A percentile compares a stretch with the other conserved stretches of the same genome.
Evolutionary conservation across 192 early-diverging fungal species (phyloP).

Genomic region (Oehlia diaphana): DNA sequence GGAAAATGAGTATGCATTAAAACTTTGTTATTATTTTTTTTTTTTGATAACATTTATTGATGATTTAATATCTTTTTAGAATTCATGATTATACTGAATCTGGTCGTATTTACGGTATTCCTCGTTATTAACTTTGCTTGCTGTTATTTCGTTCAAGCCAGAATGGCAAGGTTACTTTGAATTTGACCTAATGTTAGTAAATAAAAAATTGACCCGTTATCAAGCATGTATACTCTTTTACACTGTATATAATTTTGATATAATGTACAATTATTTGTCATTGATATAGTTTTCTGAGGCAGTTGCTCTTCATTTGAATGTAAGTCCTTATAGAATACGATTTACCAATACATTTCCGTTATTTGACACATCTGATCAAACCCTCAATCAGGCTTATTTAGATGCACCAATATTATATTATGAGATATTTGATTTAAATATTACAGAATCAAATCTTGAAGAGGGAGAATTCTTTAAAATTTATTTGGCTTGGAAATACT

Average conservation of each 20-base stretch:
- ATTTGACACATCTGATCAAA: too few relatives aligned
- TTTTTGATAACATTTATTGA: too few relatives aligned
- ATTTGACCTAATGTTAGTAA: conserved; percentile 53
- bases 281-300: conserved; percentile 56
- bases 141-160: conserved; percentile 44
- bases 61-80: conserved; percentile 14
- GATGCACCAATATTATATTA: conserved; percentile 55
- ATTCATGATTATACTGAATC: conserved; percentile 41
- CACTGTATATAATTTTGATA: too few relatives aligned
- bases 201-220: conserved; percentile 43
- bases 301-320: conserved; percentile 60
- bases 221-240: too few relatives aligned
- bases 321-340: conserved; percentile 72
- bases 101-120: conserved; percentile 47
- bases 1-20: conserved; percentile 44
- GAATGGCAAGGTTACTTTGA: conserved; percentile 29
- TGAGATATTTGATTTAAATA: conserved; percentile 79
- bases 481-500: conserved; percentile 60
- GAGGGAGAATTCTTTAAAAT: conserved; percentile 61
- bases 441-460: conserved; percentile 59
- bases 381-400: too few relatives aligned
- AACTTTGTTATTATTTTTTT: background rate
- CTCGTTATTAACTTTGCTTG: conserved; percentile 73
- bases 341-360: conserved; percentile 35
- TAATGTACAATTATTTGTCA: background rate